A percentile compares a stretch with the other conserved stretches of the same genome.
phyloP scores from a whole-genome alignment of 2,329 filamentous ascomycete species.

The Rhynchosporium agropyri region DNA sequence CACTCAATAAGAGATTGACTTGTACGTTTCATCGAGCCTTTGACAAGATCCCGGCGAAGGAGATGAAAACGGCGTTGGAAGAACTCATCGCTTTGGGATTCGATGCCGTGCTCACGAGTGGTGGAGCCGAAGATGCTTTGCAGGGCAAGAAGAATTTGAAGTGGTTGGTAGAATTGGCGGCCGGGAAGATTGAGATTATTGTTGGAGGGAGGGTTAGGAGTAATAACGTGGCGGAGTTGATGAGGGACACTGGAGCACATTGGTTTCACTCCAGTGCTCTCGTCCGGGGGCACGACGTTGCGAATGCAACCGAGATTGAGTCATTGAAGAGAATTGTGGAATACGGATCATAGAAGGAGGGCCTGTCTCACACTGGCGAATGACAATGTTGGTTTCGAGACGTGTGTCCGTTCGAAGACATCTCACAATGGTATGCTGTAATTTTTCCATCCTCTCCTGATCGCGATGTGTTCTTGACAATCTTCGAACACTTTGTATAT shows the following conservation, averaged over 20 bases:
- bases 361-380: too few relatives aligned
- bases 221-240: conserved; percentile 46
- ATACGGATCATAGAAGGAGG: too few relatives aligned
- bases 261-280: conserved; percentile 52
- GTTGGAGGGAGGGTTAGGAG: conserved; percentile 54
- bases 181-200: conserved; percentile 48
- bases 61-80: conserved; percentile 25
- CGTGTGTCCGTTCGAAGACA: too few relatives aligned
- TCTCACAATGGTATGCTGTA: too few relatives aligned
- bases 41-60: conserved; percentile 44
- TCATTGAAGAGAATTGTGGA: conserved; percentile 19
- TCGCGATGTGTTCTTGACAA: too few relatives aligned
- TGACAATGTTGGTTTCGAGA: too few relatives aligned
- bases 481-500: too few relatives aligned
- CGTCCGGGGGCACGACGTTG: conserved; percentile 40
- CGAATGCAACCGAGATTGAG: conserved; percentile 35
- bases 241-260: conserved; percentile 36
- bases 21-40: conserved; percentile 60
- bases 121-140: conserved; percentile 39
- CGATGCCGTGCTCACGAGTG: conserved; percentile 51
- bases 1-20: conserved; percentile 37
- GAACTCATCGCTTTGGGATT: conserved; percentile 47
- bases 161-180: conserved; percentile 42
- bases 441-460: too few relatives aligned
- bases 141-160: conserved; percentile 28